These are phyloP conservation scores for Colletotrichum sp. DNA, from an alignment of 2,329 filamentous ascomycete genomes.

Conservation along the genomic window DNA sequence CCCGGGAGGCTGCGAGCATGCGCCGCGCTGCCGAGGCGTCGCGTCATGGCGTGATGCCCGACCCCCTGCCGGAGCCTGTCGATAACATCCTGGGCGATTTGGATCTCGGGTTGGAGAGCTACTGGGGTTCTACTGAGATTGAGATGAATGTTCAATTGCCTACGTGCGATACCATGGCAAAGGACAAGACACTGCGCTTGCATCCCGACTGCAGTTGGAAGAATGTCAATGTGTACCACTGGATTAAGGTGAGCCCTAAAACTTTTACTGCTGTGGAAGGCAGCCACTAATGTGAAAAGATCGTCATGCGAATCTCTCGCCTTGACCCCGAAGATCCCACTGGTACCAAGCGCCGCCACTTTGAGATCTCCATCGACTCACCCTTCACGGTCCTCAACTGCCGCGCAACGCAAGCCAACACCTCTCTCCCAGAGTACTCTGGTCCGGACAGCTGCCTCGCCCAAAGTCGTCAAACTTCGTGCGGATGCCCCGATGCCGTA, in stretches of 20 bases:
- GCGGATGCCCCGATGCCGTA: slow-evolving; percentile 60
- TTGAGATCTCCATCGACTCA: slow-evolving; percentile 96
- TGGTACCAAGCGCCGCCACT: slow-evolving; percentile 79
- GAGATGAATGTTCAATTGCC: slow-evolving; percentile 93
- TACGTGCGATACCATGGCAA: slow-evolving; percentile 85
- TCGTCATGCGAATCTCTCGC: slow-evolving; percentile 91
- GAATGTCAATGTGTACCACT: slow-evolving; percentile 92
- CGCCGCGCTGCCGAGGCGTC: slow-evolving; percentile 61
- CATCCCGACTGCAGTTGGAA: slow-evolving; percentile 94
- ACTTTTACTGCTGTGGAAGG: not conserved
- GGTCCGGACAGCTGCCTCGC: slow-evolving; percentile 47
- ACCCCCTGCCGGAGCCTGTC: slow-evolving; percentile 54
- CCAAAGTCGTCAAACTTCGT: slow-evolving; percentile 51
- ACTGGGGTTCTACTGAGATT: slow-evolving; percentile 89
- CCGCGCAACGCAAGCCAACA: slow-evolving; percentile 91
- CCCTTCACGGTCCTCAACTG: slow-evolving; percentile 94
- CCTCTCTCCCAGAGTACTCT: slow-evolving; percentile 79
- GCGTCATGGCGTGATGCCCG: slow-evolving; percentile 40
- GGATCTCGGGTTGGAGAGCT: slow-evolving; percentile 70
- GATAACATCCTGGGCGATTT: slow-evolving; percentile 84
- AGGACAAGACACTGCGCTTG: slow-evolving; percentile 68
- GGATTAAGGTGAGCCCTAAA: slow-evolving; percentile 78
- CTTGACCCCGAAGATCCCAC: slow-evolving; percentile 77
- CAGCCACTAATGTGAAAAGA: slow-evolving; percentile 52
- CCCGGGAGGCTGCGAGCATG: slow-evolving; percentile 49